A percentile compares a stretch with the other conserved stretches of the same genome.
Evolutionary conservation across 1,284 basidiomycete species (phyloP).

Genomic region (Kwoniella shivajii): DNA sequence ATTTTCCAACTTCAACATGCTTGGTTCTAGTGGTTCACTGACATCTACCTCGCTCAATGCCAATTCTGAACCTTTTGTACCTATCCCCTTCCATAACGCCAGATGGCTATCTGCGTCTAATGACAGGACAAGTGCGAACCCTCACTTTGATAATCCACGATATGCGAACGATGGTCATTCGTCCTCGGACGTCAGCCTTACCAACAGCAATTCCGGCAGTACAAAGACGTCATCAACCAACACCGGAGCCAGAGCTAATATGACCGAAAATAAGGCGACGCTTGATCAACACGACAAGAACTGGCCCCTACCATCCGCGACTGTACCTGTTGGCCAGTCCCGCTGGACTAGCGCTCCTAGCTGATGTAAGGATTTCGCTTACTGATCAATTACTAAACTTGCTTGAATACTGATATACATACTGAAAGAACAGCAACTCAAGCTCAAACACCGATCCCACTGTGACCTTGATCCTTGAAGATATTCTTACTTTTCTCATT

Average conservation of each 20-base stretch:
- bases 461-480: neutral
- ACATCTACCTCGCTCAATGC: constrained; percentile 22
- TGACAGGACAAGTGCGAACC: neutral
- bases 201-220: constrained; percentile 3
- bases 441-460: neutral
- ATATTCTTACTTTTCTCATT: neutral
- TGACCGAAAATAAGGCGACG: neutral
- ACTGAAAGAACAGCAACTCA: too few relatives aligned
- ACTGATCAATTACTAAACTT: too few relatives aligned
- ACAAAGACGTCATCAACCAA: neutral
- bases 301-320: constrained; percentile 1
- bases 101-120: neutral
- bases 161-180: neutral
- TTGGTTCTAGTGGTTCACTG: neutral
- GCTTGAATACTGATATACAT: too few relatives aligned
- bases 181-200: neutral
- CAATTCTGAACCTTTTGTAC: constrained; percentile 31
- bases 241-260: neutral
- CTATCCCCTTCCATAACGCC: constrained; percentile 6
- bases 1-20: constrained; percentile 1
- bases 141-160: neutral
- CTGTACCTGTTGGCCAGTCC: neutral
- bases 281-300: neutral
- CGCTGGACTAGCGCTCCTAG: constrained; percentile 7
- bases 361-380: too few relatives aligned